phyloP scores from a whole-genome alignment of 805 yeast species.

The Saturnispora besseyi region DNA sequence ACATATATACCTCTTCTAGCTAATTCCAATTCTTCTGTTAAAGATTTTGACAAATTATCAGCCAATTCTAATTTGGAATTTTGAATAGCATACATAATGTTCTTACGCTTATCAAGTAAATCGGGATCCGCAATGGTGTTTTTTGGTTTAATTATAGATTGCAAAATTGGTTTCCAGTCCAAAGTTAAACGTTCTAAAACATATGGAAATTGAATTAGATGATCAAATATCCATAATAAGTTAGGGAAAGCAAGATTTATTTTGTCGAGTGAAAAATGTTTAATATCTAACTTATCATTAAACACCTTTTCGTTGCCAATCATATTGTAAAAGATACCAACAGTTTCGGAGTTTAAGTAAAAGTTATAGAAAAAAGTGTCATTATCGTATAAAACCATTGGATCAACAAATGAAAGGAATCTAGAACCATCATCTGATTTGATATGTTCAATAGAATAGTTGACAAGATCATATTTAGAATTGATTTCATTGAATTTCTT shows the following conservation, averaged over 20 bases:
- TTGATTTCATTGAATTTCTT: conserved; percentile 20
- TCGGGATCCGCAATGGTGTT: conserved; percentile 3
- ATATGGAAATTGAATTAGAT: conserved; percentile 18
- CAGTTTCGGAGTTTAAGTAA: conserved; percentile 16
- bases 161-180: conserved; percentile 16
- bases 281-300: conserved; percentile 11
- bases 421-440: conserved; percentile 14
- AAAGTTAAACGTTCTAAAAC: conserved; percentile 19
- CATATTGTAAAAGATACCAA: conserved; percentile 21
- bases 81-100: conserved; percentile 1
- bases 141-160: conserved; percentile 3
- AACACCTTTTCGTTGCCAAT: conserved; percentile 16
- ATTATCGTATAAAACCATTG: conserved; percentile 15
- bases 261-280: conserved; percentile 4
- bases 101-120: background rate
- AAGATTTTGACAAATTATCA: background rate
- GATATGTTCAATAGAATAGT: conserved; percentile 11
- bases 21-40: conserved; percentile 1
- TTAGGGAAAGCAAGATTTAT: conserved; percentile 12
- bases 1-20: conserved; percentile 4
- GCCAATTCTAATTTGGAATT: background rate
- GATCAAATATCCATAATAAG: conserved; percentile 10
- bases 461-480: conserved; percentile 16
- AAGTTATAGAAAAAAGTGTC: conserved; percentile 16
- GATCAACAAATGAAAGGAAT: conserved; percentile 23